These are phyloP conservation scores for Gossypium raimondii DNA, from an alignment of 345 rosid species.

Conservation along the genomic window DNA sequence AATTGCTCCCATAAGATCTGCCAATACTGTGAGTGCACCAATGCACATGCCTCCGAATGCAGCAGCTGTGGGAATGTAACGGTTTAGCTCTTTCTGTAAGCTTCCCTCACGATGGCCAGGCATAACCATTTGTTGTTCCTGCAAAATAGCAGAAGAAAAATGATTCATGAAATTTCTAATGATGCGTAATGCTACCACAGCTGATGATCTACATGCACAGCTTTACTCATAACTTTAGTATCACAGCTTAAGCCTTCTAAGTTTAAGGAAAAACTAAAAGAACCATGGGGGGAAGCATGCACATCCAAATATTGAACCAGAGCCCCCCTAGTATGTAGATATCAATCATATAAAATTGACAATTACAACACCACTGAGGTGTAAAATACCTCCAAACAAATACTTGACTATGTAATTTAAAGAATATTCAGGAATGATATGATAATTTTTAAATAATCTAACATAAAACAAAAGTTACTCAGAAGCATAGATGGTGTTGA, in stretches of 20 bases:
- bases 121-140: constrained; percentile 92
- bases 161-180: background rate
- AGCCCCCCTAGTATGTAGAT: too few relatives aligned
- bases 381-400: background rate
- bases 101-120: constrained; percentile 71
- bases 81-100: constrained; percentile 64
- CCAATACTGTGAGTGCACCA: constrained; percentile 68
- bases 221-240: background rate
- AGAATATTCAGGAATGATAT: background rate
- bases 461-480: background rate
- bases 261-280: background rate
- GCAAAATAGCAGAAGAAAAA: constrained; percentile 1
- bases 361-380: background rate
- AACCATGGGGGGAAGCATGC: background rate
- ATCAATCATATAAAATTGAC: background rate
- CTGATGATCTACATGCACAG: background rate
- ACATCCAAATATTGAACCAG: too few relatives aligned
- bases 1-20: constrained; percentile 81
- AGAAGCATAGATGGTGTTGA: background rate
- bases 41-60: constrained; percentile 81
- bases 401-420: background rate
- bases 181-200: background rate
- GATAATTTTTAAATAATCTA: background rate
- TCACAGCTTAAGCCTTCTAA: background rate
- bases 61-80: constrained; percentile 75